Conservation (phyloP, 352 stramenopile species). For the Phytophthora ramorum region DNA sequence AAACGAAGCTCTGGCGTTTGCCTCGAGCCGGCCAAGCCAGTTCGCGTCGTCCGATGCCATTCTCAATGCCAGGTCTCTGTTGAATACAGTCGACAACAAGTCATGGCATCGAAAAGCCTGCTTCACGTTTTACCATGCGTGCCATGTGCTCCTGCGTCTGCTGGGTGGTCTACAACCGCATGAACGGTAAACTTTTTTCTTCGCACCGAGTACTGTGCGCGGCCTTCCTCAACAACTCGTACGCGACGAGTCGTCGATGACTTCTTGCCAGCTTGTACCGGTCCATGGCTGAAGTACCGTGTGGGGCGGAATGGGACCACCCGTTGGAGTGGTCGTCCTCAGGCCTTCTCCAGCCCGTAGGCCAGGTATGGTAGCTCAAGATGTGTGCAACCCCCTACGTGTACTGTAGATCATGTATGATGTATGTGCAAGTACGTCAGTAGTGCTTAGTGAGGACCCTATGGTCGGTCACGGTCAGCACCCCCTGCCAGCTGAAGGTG, state of each 20-base stretch:
- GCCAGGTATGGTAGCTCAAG: neutral
- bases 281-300: neutral
- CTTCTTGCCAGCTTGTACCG: neutral
- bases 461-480: conserved; percentile 7
- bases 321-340: conserved; percentile 5
- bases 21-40: conserved; percentile 23
- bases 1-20: conserved; percentile 16
- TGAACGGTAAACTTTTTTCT: conserved; percentile 6
- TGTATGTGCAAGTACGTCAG: too few relatives aligned
- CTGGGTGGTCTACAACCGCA: conserved; percentile 4
- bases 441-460: too few relatives aligned
- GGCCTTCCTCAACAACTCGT: neutral
- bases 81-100: conserved; percentile 1
- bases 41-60: conserved; percentile 30
- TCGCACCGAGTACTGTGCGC: neutral
- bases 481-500: conserved; percentile 12
- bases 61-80: conserved; percentile 22
- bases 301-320: conserved; percentile 1
- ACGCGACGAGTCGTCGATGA: neutral
- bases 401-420: too few relatives aligned
- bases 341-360: neutral
- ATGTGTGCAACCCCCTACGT: neutral
- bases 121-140: conserved; percentile 6
- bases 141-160: conserved; percentile 5
- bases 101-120: conserved; percentile 16